Percentiles rank a stretch among this genome's conserved stretches.
phyloP scores from a whole-genome alignment of 2,329 filamentous ascomycete genomes.

The Colletotrichum caudatum region DNA sequence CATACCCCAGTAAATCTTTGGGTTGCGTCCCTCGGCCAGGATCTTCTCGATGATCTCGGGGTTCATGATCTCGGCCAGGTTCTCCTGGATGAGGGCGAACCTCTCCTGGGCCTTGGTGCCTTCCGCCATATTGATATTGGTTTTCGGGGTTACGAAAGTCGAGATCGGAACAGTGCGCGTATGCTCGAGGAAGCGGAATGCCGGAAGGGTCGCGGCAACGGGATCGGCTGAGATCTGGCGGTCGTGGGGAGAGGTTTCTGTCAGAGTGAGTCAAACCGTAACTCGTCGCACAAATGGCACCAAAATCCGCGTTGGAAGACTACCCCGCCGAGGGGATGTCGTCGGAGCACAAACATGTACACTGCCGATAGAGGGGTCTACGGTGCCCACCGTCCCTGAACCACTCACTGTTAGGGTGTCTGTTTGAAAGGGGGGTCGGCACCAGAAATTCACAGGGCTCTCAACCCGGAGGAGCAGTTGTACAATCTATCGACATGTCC shows the following conservation, averaged over 20 bases:
- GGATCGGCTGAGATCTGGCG: constrained; percentile 2
- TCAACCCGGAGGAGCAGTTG: constrained; percentile 28
- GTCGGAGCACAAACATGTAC: constrained; percentile 33
- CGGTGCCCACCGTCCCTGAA: constrained; percentile 18
- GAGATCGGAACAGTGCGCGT: background rate
- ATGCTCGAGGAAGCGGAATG: background rate
- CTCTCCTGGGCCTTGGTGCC: constrained; percentile 67
- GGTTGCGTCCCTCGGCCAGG: constrained; percentile 75
- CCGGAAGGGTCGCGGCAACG: constrained; percentile 4
- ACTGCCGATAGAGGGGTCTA: constrained; percentile 41
- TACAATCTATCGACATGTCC: background rate
- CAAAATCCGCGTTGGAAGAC: constrained; percentile 25
- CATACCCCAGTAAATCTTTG: constrained; percentile 86
- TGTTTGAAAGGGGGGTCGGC: constrained; percentile 3
- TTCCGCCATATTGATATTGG: constrained; percentile 43
- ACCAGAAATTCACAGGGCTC: constrained; percentile 33
- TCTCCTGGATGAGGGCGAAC: constrained; percentile 81
- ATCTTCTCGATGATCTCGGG: constrained; percentile 84
- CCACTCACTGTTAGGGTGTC: constrained; percentile 37
- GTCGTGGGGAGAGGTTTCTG: constrained; percentile 10
- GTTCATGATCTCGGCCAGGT: constrained; percentile 85
- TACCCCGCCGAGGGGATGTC: constrained; percentile 40
- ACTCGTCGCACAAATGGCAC: constrained; percentile 32
- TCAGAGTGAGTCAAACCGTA: constrained; percentile 36
- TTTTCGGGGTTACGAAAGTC: background rate